These are phyloP conservation scores for Didymella keratinophila DNA, from an alignment of 2,329 filamentous ascomycete species.

Conservation along the genomic window DNA sequence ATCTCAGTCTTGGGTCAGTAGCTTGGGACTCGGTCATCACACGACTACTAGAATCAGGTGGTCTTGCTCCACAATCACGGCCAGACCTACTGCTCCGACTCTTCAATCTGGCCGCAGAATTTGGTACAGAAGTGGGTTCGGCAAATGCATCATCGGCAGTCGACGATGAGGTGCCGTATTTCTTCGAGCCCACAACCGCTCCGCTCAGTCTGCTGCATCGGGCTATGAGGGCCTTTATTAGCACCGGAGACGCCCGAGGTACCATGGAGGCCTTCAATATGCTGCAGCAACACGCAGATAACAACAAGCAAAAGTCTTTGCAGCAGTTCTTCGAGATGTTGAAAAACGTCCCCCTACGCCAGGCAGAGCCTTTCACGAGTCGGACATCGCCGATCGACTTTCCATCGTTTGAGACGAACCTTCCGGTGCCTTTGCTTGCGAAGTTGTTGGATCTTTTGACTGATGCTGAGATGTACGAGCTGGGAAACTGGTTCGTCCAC, in stretches of 20 bases:
- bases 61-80: conserved; percentile 55
- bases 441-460: conserved; percentile 61
- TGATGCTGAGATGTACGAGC: conserved; percentile 55
- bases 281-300: conserved; percentile 54
- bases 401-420: conserved; percentile 54
- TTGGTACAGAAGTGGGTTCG: conserved; percentile 52
- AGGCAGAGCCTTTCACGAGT: conserved; percentile 38
- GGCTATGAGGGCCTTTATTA: conserved; percentile 51
- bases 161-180: conserved; percentile 47
- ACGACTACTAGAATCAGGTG: conserved; percentile 60
- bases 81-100: conserved; percentile 54
- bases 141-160: conserved; percentile 42
- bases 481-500: conserved; percentile 63
- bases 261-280: conserved; percentile 49
- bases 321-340: conserved; percentile 52
- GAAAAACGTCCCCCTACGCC: conserved; percentile 26
- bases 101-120: conserved; percentile 50
- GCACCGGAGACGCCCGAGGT: conserved; percentile 48
- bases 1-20: conserved; percentile 51
- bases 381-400: conserved; percentile 51
- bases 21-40: conserved; percentile 57
- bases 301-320: conserved; percentile 54
- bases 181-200: conserved; percentile 55
- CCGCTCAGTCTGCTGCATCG: conserved; percentile 55
- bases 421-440: conserved; percentile 59